Percentiles rank a stretch among this genome's conserved stretches.
phyloP scores from a whole-genome alignment of 2,329 filamentous ascomycete genomes.

The Fusarium verrucosum region DNA sequence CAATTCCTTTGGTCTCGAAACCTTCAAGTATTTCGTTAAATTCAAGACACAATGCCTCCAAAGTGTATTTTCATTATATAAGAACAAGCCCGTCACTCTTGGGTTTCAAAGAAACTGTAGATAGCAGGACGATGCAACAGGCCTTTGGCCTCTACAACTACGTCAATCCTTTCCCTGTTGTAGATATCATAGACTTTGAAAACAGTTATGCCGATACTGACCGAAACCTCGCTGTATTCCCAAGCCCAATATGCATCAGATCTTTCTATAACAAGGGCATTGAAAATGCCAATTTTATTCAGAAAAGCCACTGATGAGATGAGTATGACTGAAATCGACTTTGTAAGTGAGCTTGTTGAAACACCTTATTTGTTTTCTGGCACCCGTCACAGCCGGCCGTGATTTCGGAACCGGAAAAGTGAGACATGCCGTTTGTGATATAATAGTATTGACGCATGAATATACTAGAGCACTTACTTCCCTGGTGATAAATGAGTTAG shows the following conservation, averaged over 20 bases:
- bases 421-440: accelerated
- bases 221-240: not conserved
- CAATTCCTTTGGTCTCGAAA: not conserved
- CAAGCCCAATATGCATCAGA: not conserved
- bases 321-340: not conserved
- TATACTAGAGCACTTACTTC: too few relatives aligned
- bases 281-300: not conserved
- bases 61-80: not conserved
- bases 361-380: not conserved
- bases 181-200: not conserved
- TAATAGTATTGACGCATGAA: too few relatives aligned
- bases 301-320: too few relatives aligned
- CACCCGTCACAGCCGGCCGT: not conserved
- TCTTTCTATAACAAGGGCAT: not conserved
- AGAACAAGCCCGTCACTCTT: not conserved
- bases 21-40: not conserved
- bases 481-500: too few relatives aligned
- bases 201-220: not conserved
- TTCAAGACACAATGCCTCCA: not conserved
- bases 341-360: not conserved
- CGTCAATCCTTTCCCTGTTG: not conserved
- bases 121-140: not conserved
- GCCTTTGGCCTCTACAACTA: not conserved
- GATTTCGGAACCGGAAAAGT: not conserved
- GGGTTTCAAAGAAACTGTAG: not conserved